These are phyloP conservation scores for Pestalotiopsis sp. DNA, from an alignment of 2,329 filamentous ascomycete species.

Conservation along the genomic window DNA sequence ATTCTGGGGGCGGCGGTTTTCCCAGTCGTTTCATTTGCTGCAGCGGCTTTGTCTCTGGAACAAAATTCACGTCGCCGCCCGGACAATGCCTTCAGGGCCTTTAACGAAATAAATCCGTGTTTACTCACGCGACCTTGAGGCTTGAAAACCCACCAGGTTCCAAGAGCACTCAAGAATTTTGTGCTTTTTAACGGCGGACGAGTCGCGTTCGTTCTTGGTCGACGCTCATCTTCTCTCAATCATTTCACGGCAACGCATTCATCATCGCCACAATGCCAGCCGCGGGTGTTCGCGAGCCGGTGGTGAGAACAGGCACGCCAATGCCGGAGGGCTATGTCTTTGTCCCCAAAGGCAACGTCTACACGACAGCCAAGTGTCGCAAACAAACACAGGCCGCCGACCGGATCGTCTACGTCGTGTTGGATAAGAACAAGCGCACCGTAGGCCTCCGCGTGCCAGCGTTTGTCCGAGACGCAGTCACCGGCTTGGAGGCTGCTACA, in stretches of 20 bases:
- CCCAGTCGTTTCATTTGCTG: background rate
- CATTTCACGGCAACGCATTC: no score
- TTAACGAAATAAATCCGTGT: background rate
- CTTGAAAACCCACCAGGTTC: background rate
- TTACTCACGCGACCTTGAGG: background rate
- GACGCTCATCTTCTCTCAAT: no score
- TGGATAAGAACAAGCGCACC: slow-evolving; percentile 18
- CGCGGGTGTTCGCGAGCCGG: slow-evolving; percentile 14
- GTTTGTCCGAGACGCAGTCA: slow-evolving; percentile 29
- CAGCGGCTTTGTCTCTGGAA: background rate
- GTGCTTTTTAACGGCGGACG: background rate
- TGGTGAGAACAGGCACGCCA: slow-evolving; percentile 24
- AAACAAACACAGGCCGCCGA: slow-evolving; percentile 33
- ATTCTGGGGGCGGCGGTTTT: background rate
- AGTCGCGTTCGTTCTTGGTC: background rate
- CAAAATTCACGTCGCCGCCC: background rate
- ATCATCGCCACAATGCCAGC: background rate
- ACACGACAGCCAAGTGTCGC: slow-evolving; percentile 42
- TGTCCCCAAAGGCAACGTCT: slow-evolving; percentile 41
- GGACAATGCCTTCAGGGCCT: background rate
- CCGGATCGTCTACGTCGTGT: slow-evolving; percentile 37
- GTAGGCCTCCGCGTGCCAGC: slow-evolving; percentile 41
- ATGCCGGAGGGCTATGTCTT: slow-evolving; percentile 41
- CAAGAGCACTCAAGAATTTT: background rate
- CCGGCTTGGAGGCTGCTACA: slow-evolving; percentile 22